Evolutionary conservation across 495 filamentous ascomycete genomes (phyloP), one percentile per base, ranked within the genome.

Genomic region (Hyaloscypha hepaticicola): DNA sequence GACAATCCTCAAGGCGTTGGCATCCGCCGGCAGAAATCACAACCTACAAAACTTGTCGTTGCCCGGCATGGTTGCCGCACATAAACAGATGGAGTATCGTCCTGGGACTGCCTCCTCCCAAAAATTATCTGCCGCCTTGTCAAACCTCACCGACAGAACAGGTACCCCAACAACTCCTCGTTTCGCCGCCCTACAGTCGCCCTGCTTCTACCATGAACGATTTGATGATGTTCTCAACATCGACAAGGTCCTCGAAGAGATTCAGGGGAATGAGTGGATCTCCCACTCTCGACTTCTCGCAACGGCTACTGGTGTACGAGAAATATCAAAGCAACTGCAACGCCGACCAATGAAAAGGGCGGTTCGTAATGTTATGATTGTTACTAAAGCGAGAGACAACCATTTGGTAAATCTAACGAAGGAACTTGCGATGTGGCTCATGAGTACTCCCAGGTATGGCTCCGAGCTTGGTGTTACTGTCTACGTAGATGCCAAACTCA

Each of bases 221-320:
- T 98, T 99, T 72, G 95, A 97, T 63, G 91, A 96, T 73, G 93
- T 93, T 8, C 91, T 99, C 66, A 93, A 99, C 75, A 89, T 97
- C 50, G 90, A 96, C 61, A 96, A 89, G 73, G 93, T 99, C 2
- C 82, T 99, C 1, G 95, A 98, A 74, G 95, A 99, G 78, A 96
- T 98, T 53, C 81, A 83, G 71, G 90, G 89, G 57, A 92, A 97
- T 74, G 92, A 97, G 66, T 92, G 84, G 77, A 85, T 96, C 73
- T 96, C 91, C 21, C 96, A 97, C 76, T 96, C 91, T 3, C 87
- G 93, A 27, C 82, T 99, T 29, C 87, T 98, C 58, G 94, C 96
- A 75, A 99, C 96, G 0, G 96, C 96, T 31, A 94, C 92, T 0
- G 89, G 92, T 24, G 96, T 99, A 11, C 85, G 95, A 6, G 95